Base-by-base conservation (phyloP, 768 basidiomycete genomes). In the Trichaptum fuscoviolaceum region DNA sequence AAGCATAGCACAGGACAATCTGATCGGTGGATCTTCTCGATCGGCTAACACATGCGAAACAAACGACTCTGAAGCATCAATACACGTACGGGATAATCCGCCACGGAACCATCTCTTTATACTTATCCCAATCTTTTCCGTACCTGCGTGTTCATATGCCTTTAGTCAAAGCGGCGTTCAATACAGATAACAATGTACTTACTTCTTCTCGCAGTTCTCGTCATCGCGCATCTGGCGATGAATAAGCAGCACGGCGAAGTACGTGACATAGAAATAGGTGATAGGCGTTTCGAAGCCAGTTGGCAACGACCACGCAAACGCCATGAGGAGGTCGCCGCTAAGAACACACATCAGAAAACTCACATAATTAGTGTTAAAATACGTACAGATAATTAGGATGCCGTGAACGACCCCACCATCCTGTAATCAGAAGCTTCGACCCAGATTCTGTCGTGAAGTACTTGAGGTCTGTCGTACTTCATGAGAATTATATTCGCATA, bases 331-430 rank as follows among this genome's bases (percentile, higher is more conserved):
- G 73, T 96, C 95, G 24, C 92, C 92, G 58, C 92, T 93, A 9
- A 57, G 34, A 23, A 60, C 35, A n/a, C 18, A 35, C 63, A 35
- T 66, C 59, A 69, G 61, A 57, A 63, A 62, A 62, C 23, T 17
- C 25, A 64, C 52, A 35, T 17, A 25, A 64, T 58, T 35, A 4
- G 35, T 26, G 12, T 1, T 26, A 35, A 10, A 17, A 34, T 62
- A 77, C 86, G 65, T 69, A 90, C 90, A 93, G 73, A 76, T 96
- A 96, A 71, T 96, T 95, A 0, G 97, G 97, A 77, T 99, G 97
- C 57, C 93, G 85, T 0, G 92, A 96, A 63, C 84, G 77, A 9
- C 96, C 96, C 97, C 97, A 99, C 97, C 97, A 99, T 7, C 97
- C 97, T 4, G 92, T 93, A 30, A 88, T 96, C 27, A 99, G 84